phyloP scores from a whole-genome alignment of 495 filamentous ascomycete species.

The Penicillium longicatenatum region DNA sequence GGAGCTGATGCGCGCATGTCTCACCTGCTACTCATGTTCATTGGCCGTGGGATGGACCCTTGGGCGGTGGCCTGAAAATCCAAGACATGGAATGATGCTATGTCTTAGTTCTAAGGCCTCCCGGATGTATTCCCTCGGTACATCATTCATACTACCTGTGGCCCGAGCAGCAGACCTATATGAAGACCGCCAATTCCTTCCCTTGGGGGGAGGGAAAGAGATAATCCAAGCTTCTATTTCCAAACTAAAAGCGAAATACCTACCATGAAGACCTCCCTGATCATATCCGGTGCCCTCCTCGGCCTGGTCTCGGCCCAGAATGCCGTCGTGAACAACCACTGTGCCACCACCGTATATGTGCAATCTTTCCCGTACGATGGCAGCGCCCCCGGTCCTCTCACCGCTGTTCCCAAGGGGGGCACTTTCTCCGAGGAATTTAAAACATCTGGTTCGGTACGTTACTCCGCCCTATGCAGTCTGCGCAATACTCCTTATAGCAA shows the following conservation, averaged over 20 bases:
- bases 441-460: conserved; percentile 31
- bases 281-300: conserved; percentile 25
- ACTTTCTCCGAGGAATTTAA: conserved; percentile 31
- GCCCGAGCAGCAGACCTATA: conserved; percentile 25
- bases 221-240: conserved; percentile 16
- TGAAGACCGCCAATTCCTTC: no score
- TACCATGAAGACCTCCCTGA: conserved; percentile 27
- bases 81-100: no score
- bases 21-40: conserved; percentile 21
- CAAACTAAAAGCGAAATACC: conserved; percentile 17
- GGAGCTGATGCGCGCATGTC: conserved; percentile 28
- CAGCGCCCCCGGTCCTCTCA: conserved; percentile 31
- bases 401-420: conserved; percentile 25
- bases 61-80: neutral
- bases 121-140: neutral
- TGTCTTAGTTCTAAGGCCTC: neutral
- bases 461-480: conserved; percentile 7
- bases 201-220: no score
- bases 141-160: conserved; percentile 9
- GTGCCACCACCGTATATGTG: conserved; percentile 28
- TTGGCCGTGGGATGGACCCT: conserved; percentile 17
- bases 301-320: conserved; percentile 31
- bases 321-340: conserved; percentile 31
- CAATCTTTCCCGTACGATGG: conserved; percentile 36
- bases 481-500: conserved; percentile 6